Base-by-base conservation (phyloP, 2,329 filamentous ascomycete genomes). In the Cercospora nicotianae region DNA sequence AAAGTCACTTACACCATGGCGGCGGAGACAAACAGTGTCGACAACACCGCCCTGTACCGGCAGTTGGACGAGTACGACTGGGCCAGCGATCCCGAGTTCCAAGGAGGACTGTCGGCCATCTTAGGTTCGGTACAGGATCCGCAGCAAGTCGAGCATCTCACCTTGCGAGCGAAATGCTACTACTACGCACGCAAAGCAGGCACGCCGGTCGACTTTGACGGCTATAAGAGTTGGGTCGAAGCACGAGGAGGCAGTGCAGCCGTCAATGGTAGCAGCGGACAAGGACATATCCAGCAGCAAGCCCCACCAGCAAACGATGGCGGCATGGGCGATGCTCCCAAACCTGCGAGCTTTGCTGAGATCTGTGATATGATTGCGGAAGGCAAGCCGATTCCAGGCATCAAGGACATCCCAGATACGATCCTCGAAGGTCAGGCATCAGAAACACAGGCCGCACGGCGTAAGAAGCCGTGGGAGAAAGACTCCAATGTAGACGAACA, bases 311-410 rank as follows among this genome's bases (percentile, higher is more conserved):
- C 26, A 39, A 57, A 61, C 20, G 64, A 63, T 9, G 74, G 72
- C 9, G 74, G 73, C 12, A 74, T 77, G 71, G 73, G 64, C 63
- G 83, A 87, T 57, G 90, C 92, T 42, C 86, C 87, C 0, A 96
- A 96, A 74, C 93, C 93, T 3, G 89, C 89, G 60, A 90, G 89
- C 1, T 97, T 97, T 79, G 90, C 91, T 7, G 89, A 94, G 72
- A 93, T 97, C 69, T 90, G 96, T 65, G 90, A 92, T 75, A 86
- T 96, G 64, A 91, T 97, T 64, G 91, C 92, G 26, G 89, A 88
- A 30, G 93, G 93, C 63, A 89, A 92, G 73, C 90, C 91, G 0
- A 90, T 97, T 53, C 93, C 93, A 1, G 94, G 94, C 0, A 96
- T 97, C 75, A 89, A 89, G 73, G 88, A 96, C 70, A 94, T 97